Conservation (phyloP, 345 rosid species). For the Citropsis articulata region DNA sequence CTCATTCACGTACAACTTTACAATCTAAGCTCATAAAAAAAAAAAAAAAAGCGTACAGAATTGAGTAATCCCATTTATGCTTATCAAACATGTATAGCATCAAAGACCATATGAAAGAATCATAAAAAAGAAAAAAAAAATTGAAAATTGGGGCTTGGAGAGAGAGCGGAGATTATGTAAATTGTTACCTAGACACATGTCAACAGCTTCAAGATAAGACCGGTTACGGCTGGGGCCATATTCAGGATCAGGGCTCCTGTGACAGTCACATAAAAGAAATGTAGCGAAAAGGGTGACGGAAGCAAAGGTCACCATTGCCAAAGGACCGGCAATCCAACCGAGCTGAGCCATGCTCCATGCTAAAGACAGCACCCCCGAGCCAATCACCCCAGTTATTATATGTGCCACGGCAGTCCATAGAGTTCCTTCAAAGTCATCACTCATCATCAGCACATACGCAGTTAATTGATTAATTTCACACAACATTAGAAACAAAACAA, state of each 20-base stretch:
- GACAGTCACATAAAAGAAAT: conserved; percentile 51
- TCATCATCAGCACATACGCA: too few relatives aligned
- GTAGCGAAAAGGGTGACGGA: conserved; percentile 41
- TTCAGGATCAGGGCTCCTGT: conserved; percentile 51
- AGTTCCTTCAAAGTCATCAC: conserved; percentile 23
- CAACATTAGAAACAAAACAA: too few relatives aligned
- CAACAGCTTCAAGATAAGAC: conserved; percentile 41
- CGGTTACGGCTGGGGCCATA: conserved; percentile 35
- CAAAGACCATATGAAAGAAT: neutral
- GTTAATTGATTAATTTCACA: neutral
- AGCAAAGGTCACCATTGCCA: conserved; percentile 40
- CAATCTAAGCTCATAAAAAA: neutral
- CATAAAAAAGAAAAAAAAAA: neutral
- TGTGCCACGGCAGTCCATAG: conserved; percentile 52
- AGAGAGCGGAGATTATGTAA: neutral
- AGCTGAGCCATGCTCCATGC: conserved; percentile 73
- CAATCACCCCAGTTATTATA: conserved; percentile 54
- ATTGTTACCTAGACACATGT: conserved; percentile 25
- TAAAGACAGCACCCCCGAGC: conserved; percentile 56
- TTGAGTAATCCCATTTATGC: neutral
- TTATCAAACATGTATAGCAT: neutral
- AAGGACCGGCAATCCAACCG: conserved; percentile 77
- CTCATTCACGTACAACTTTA: neutral
- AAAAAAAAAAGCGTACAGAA: too few relatives aligned
- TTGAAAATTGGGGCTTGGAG: neutral